These are phyloP conservation scores for Suhomyces terraborum DNA, from an alignment of 1,139 yeast species.

Conservation along the genomic window DNA sequence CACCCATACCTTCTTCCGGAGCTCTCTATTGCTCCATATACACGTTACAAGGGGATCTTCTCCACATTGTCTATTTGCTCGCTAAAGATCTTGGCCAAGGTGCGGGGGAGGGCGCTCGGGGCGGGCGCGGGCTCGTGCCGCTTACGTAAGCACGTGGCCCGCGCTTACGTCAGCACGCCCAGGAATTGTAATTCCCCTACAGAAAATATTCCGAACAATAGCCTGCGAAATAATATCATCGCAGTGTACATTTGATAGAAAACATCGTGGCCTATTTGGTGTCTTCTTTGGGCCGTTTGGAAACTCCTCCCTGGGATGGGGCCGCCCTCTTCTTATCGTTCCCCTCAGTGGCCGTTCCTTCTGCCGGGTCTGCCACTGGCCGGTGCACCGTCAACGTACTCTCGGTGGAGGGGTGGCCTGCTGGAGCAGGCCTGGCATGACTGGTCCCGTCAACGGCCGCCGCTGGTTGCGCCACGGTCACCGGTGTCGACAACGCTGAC, in stretches of 20 bases:
- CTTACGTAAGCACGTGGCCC: too few relatives aligned
- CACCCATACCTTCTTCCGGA: too few relatives aligned
- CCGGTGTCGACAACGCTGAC: background rate
- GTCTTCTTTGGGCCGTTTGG: slow-evolving; percentile 15
- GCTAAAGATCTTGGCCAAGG: too few relatives aligned
- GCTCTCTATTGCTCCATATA: too few relatives aligned
- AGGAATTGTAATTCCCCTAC: too few relatives aligned
- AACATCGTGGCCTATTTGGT: background rate
- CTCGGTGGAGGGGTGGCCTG: slow-evolving; percentile 32
- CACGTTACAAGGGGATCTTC: too few relatives aligned
- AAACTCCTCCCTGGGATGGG: slow-evolving; percentile 8
- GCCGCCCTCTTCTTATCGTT: slow-evolving; percentile 14
- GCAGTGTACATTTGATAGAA: slow-evolving; percentile 1
- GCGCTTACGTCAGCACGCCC: too few relatives aligned
- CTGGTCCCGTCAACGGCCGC: slow-evolving; percentile 2
- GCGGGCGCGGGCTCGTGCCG: too few relatives aligned
- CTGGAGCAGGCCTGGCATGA: slow-evolving; percentile 11
- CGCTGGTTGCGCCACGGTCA: background rate
- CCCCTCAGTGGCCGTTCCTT: slow-evolving; percentile 4
- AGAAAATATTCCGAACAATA: too few relatives aligned
- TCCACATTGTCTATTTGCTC: too few relatives aligned
- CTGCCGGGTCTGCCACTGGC: slow-evolving; percentile 24
- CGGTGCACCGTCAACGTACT: slow-evolving; percentile 37
- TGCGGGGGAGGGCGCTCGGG: too few relatives aligned
- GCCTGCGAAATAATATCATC: background rate